Percentiles rank a stretch among this genome's conserved stretches.
Conservation (phyloP, 2,329 filamentous ascomycete genomes). For the Verticillium zaregamsianum region DNA sequence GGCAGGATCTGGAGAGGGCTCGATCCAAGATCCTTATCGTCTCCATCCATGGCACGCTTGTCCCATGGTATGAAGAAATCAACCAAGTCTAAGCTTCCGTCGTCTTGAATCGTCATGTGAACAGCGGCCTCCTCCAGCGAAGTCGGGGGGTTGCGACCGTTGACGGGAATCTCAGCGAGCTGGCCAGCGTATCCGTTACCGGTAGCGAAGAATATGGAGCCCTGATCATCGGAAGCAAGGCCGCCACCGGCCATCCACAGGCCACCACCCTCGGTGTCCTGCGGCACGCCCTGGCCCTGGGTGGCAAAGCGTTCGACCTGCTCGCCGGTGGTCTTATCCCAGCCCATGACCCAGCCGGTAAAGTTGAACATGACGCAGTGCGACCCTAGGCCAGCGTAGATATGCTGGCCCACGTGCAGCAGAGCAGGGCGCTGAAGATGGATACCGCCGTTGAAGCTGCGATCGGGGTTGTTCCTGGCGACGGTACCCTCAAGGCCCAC, state of each 20-base stretch:
- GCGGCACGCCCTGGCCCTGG: constrained; percentile 32
- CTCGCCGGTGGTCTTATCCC: constrained; percentile 35
- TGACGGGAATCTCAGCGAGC: constrained; percentile 29
- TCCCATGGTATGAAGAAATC: constrained; percentile 54
- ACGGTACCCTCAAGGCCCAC: constrained; percentile 40
- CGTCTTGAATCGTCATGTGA: constrained; percentile 34
- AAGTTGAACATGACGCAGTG: constrained; percentile 55
- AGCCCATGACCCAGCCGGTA: constrained; percentile 47
- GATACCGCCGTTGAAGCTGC: constrained; percentile 49
- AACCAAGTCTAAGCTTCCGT: constrained; percentile 37
- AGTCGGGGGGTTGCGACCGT: constrained; percentile 31
- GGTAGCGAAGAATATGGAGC: constrained; percentile 33
- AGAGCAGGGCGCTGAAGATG: constrained; percentile 48
- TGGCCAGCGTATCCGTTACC: constrained; percentile 38
- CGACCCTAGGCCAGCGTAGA: constrained; percentile 51
- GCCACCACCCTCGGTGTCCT: constrained; percentile 33
- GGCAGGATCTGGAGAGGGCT: constrained; percentile 39
- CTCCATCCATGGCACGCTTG: constrained; percentile 44
- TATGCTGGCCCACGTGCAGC: constrained; percentile 36
- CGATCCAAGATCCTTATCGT: constrained; percentile 46
- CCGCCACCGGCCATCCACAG: constrained; percentile 39
- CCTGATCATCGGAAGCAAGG: constrained; percentile 31
- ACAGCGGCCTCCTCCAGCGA: constrained; percentile 41
- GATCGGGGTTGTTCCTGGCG: constrained; percentile 39
- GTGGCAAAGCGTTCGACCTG: constrained; percentile 36